A percentile compares a stretch with the other conserved stretches of the same genome.
These are phyloP conservation scores for Globisporangium irregulare DNA, from an alignment of 352 stramenopile genomes.

Conservation along the genomic window DNA sequence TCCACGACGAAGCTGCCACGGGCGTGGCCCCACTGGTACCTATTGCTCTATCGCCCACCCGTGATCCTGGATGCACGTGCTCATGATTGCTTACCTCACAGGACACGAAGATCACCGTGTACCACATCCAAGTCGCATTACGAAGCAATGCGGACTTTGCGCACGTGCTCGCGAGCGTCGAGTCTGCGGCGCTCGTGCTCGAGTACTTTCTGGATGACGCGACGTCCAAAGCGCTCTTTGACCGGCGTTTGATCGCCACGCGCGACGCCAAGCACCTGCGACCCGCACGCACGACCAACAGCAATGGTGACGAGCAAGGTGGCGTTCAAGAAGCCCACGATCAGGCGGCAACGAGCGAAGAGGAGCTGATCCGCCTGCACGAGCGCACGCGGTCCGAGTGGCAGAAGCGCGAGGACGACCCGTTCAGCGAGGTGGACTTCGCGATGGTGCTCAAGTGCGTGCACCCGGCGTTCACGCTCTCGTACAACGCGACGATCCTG, in stretches of 20 bases:
- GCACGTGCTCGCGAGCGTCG: slow-evolving; percentile 31
- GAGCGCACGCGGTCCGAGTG: slow-evolving; percentile 49
- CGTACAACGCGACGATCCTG: slow-evolving; percentile 47
- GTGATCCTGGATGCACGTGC: neutral
- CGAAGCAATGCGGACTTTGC: slow-evolving; percentile 40
- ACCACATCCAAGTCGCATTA: slow-evolving; percentile 51
- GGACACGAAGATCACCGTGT: slow-evolving; percentile 54
- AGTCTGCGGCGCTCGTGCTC: slow-evolving; percentile 34
- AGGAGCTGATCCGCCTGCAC: slow-evolving; percentile 40
- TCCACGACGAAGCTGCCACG: slow-evolving; percentile 28
- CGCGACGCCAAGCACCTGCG: slow-evolving; percentile 46
- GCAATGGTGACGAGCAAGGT: neutral
- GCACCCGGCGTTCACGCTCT: slow-evolving; percentile 56
- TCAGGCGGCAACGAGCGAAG: slow-evolving; percentile 17
- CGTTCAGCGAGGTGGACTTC: slow-evolving; percentile 60
- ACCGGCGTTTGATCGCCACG: slow-evolving; percentile 35
- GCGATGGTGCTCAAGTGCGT: slow-evolving; percentile 58
- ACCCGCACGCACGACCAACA: neutral
- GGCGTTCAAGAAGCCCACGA: neutral
- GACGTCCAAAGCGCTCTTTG: slow-evolving; percentile 41
- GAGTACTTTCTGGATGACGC: slow-evolving; percentile 54
- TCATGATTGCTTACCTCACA: neutral
- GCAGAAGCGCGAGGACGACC: slow-evolving; percentile 55
- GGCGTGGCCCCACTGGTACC: slow-evolving; percentile 28
- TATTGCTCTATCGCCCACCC: neutral